phyloP scores from a whole-genome alignment of 257 asterid species.

The Nicotiana undulata region DNA sequence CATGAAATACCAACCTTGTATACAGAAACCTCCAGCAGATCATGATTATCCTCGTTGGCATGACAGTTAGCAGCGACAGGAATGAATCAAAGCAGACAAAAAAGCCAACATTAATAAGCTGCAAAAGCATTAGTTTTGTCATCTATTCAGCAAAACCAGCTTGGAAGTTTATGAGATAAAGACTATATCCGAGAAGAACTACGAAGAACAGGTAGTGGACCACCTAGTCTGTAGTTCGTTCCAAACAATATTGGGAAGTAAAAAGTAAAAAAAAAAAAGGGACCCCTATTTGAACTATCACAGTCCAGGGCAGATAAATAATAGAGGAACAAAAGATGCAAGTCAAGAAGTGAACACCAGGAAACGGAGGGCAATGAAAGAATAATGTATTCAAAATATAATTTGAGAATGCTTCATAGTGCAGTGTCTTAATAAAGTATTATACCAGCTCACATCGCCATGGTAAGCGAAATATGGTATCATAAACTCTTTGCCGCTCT shows the following conservation, averaged over 20 bases:
- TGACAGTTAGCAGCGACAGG: slow-evolving; percentile 83
- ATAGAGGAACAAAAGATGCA: background rate
- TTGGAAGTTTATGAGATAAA: background rate
- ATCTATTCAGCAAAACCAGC: background rate
- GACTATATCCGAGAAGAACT: background rate
- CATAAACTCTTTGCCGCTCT: slow-evolving; percentile 93
- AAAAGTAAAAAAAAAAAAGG: background rate
- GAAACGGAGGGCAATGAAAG: background rate
- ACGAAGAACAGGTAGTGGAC: background rate
- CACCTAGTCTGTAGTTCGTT: background rate
- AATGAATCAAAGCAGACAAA: slow-evolving; percentile 94
- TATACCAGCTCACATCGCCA: slow-evolving; percentile 99
- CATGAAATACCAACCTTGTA: slow-evolving; percentile 56
- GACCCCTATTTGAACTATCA: background rate
- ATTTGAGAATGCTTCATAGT: background rate
- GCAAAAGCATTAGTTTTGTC: slow-evolving; percentile 28
- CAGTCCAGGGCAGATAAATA: background rate
- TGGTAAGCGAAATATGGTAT: slow-evolving; percentile 89
- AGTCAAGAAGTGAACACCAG: background rate
- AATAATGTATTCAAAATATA: background rate
- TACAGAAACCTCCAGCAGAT: slow-evolving; percentile 57
- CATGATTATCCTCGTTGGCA: slow-evolving; percentile 77
- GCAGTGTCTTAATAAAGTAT: slow-evolving; percentile 3
- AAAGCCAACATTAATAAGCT: slow-evolving; percentile 84
- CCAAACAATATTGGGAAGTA: background rate